These are phyloP conservation scores for Austroboletus eburneus DNA, from an alignment of 768 basidiomycete species.

Conservation along the genomic window DNA sequence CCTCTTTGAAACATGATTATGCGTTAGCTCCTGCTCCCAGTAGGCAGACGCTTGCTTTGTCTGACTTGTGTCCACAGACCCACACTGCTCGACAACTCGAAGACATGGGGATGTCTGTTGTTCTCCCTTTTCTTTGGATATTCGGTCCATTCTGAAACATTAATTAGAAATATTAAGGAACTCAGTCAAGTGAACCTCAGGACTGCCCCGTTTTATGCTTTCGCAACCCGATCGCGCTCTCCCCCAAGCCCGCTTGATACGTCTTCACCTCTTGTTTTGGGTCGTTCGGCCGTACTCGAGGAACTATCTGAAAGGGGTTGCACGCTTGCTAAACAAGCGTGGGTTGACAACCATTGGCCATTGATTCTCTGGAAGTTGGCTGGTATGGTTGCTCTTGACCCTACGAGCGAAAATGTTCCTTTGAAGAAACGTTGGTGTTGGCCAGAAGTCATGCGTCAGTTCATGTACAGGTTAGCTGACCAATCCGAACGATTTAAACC, in stretches of 20 bases:
- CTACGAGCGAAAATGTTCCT: slow-evolving; percentile 47
- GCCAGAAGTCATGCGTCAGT: slow-evolving; percentile 74
- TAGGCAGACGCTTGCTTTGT: slow-evolving; percentile 45
- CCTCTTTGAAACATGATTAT: background rate
- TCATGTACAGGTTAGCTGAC: slow-evolving; percentile 70
- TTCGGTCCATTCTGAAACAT: slow-evolving; percentile 3
- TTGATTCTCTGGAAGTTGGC: slow-evolving; percentile 94
- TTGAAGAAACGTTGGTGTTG: slow-evolving; percentile 70
- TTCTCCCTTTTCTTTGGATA: background rate
- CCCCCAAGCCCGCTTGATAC: slow-evolving; percentile 18
- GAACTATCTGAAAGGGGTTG: slow-evolving; percentile 59
- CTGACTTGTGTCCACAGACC: slow-evolving; percentile 48
- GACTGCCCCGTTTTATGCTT: slow-evolving; percentile 57
- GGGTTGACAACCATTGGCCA: slow-evolving; percentile 92
- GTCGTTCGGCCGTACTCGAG: slow-evolving; percentile 51
- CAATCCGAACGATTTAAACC: background rate
- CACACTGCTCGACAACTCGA: slow-evolving; percentile 43
- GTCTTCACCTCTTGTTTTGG: slow-evolving; percentile 33
- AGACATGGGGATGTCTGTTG: slow-evolving; percentile 49
- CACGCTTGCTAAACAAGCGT: slow-evolving; percentile 60
- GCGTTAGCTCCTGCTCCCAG: slow-evolving; percentile 31
- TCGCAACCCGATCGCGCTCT: slow-evolving; percentile 40
- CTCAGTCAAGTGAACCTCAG: slow-evolving; percentile 52
- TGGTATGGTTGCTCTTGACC: slow-evolving; percentile 74
- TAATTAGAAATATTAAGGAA: slow-evolving; percentile 44